Evolutionary conservation across 2,329 filamentous ascomycete species (phyloP), one percentile per base, ranked within the genome.

Genomic region (Apiospora koreana): DNA sequence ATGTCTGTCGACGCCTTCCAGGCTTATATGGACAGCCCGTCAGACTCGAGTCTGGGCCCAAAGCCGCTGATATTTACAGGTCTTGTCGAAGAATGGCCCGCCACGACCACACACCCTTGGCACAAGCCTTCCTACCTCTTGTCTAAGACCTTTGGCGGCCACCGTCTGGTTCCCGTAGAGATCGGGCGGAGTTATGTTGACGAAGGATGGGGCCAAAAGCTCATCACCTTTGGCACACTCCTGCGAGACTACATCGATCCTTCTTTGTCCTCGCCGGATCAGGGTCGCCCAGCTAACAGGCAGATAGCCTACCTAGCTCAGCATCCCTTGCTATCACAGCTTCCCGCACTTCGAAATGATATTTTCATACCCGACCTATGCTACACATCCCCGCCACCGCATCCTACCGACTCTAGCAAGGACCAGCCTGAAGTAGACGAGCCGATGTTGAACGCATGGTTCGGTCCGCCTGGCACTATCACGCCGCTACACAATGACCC

Each of bases 401-500:
- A 90, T 71, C 84, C 84, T 18, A 77, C 77, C 3, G 78, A 81
- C 65, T 69, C 77, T 7, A 71, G 76, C 6, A 76, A 80, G 48
- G 73, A 83, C 73, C 81, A 83, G 69, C 79, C 82, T 2, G 80
- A 82, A 46, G 80, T 87, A 16, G 85, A 84, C 8, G 86, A 89
- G 28, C 94, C 94, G 0, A 84, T 93, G 58, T 85, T 97, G 23
- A 97, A 98, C 80, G 94, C 94, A 9, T 99, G 96, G 96, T 92
- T 98, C 73, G 96, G 96, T 0, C 96, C 96, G 0, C 85, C 90
- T 0, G 91, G 90, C 67, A 98, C 96, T 0, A 95, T 97, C 73
- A 97, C 94, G 0, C 96, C 96, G 1, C 85, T 98, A 0, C 96
- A 99, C 80, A 97, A 94, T 1, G 96, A 98, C 77, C 94, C 93